Conservation (phyloP, 805 yeast species). For the Saccharomycopsis vini region DNA sequence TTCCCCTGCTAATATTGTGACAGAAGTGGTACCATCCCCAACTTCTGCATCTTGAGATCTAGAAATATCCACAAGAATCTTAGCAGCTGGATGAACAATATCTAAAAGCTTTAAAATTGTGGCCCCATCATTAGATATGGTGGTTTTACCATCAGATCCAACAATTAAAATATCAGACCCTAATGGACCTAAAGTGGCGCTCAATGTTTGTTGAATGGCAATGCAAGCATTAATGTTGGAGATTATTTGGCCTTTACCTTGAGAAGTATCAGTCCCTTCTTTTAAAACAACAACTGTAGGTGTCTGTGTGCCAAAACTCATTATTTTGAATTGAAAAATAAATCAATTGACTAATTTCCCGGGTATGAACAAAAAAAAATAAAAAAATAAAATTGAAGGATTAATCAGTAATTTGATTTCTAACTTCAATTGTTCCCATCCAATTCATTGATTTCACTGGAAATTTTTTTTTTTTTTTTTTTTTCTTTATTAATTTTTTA, state of each 20-base stretch:
- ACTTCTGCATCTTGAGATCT: constrained; percentile 97
- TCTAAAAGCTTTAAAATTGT: constrained; percentile 86
- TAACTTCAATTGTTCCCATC: too few relatives aligned
- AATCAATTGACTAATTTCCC: too few relatives aligned
- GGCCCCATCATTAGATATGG: constrained; percentile 97
- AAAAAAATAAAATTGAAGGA: too few relatives aligned
- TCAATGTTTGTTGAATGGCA: constrained; percentile 92
- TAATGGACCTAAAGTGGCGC: constrained; percentile 92
- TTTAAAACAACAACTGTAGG: constrained; percentile 97
- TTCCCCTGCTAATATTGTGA: constrained; percentile 90
- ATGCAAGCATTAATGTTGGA: constrained; percentile 94
- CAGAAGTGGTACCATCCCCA: constrained; percentile 98
- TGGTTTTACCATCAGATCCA: constrained; percentile 72
- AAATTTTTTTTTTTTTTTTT: too few relatives aligned
- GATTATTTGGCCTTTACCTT: constrained; percentile 92
- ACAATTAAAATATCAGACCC: constrained; percentile 95
- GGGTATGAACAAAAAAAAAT: too few relatives aligned
- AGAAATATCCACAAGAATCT: constrained; percentile 86
- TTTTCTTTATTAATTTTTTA: too few relatives aligned
- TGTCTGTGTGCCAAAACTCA: constrained; percentile 88
- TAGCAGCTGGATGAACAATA: constrained; percentile 98
- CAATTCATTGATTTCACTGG: too few relatives aligned
- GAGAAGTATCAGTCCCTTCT: constrained; percentile 96
- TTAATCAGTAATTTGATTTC: too few relatives aligned
- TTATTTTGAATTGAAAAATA: too few relatives aligned